A percentile compares a stretch with the other conserved stretches of the same genome.
These are phyloP conservation scores for Gypsophila paniculata DNA, from an alignment of 179 eudicot species.

Conservation along the genomic window DNA sequence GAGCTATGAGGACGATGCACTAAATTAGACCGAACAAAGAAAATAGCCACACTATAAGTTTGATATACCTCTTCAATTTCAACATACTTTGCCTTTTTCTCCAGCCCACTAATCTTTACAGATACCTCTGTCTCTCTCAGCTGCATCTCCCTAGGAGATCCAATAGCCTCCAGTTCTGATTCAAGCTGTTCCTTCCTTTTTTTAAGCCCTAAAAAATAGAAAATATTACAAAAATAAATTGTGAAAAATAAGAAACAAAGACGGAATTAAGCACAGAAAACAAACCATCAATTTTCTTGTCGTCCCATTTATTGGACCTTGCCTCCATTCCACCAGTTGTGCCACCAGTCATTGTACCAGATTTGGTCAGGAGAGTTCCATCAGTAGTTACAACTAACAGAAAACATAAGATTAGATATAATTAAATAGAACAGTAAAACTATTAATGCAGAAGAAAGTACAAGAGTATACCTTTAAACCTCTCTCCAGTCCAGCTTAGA, in stretches of 20 bases:
- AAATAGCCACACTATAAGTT: not conserved
- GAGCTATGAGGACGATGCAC: not conserved
- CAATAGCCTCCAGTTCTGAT: constrained; percentile 72
- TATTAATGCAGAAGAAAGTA: not conserved
- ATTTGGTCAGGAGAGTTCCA: constrained; percentile 84
- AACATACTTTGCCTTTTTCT: constrained; percentile 92
- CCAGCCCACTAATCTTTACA: constrained; percentile 91
- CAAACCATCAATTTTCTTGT: constrained; percentile 87
- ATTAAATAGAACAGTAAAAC: constrained; percentile 10
- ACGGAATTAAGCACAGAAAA: constrained; percentile 12
- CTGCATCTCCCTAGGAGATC: constrained; percentile 93
- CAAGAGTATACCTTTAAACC: constrained; percentile 66
- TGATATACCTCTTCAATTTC: constrained; percentile 77
- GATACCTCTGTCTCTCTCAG: constrained; percentile 86
- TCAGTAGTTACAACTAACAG: constrained; percentile 79
- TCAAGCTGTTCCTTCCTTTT: constrained; percentile 73
- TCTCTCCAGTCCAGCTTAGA: constrained; percentile 92
- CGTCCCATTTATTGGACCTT: constrained; percentile 97
- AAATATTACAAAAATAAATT: constrained; percentile 15
- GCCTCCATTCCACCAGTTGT: constrained; percentile 99
- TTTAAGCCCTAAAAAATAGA: constrained; percentile 53
- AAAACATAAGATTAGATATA: constrained; percentile 15
- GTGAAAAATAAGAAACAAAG: constrained; percentile 9
- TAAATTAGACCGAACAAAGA: not conserved
- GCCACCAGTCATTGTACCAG: constrained; percentile 99